These are phyloP conservation scores for Xylona heveae DNA, from an alignment of 495 filamentous ascomycete species.

Conservation along the genomic window DNA sequence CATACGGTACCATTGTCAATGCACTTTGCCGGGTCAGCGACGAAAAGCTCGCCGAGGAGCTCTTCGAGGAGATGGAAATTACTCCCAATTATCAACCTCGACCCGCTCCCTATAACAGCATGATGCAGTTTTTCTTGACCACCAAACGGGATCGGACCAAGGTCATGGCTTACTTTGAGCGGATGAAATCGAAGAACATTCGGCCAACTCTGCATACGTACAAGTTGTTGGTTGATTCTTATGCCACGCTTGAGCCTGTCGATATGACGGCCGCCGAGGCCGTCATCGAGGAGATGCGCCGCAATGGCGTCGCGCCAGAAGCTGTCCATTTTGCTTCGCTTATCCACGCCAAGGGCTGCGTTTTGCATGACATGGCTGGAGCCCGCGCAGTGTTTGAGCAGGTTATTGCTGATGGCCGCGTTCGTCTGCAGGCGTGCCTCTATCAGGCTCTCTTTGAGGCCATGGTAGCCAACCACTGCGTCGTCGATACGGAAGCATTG, in stretches of 20 bases:
- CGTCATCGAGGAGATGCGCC: slow-evolving; percentile 58
- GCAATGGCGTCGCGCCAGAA: slow-evolving; percentile 54
- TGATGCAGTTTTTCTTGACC: slow-evolving; percentile 98
- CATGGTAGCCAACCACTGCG: slow-evolving; percentile 83
- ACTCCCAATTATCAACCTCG: slow-evolving; percentile 98
- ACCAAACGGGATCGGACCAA: slow-evolving; percentile 89
- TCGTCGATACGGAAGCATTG: slow-evolving; percentile 51
- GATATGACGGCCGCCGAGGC: slow-evolving; percentile 80
- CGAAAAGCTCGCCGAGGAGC: slow-evolving; percentile 89
- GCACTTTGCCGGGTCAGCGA: slow-evolving; percentile 92
- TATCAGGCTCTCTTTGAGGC: slow-evolving; percentile 93
- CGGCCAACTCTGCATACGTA: slow-evolving; percentile 87
- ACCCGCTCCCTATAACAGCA: slow-evolving; percentile 89
- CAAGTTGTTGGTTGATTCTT: slow-evolving; percentile 90
- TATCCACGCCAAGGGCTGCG: slow-evolving; percentile 90
- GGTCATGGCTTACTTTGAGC: slow-evolving; percentile 87
- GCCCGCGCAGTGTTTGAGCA: slow-evolving; percentile 65
- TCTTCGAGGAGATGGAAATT: slow-evolving; percentile 97
- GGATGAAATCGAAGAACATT: slow-evolving; percentile 76
- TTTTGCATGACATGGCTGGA: slow-evolving; percentile 70
- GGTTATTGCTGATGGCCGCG: slow-evolving; percentile 39
- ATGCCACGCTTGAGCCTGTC: slow-evolving; percentile 82
- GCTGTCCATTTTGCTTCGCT: slow-evolving; percentile 89
- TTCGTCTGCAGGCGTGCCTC: slow-evolving; percentile 59
- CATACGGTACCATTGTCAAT: slow-evolving; percentile 95